A percentile compares a stretch with the other conserved stretches of the same genome.
Evolutionary conservation across 345 rosid species (phyloP).

Genomic region (Salix viminalis): DNA sequence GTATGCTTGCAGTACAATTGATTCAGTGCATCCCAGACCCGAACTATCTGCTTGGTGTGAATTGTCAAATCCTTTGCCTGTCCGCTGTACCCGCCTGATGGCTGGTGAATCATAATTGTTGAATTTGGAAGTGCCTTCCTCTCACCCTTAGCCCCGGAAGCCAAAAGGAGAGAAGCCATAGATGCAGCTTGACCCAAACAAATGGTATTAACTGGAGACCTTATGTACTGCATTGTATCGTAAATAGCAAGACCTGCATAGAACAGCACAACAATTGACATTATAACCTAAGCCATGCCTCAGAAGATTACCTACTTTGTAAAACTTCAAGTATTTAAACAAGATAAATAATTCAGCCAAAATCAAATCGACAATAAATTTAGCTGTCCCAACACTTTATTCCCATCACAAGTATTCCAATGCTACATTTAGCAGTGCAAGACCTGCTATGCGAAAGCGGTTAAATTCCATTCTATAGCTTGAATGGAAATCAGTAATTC

Average conservation of each 20-base stretch:
- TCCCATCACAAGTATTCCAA: neutral
- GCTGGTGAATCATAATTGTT: conserved; percentile 95
- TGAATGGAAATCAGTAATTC: neutral
- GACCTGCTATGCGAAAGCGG: neutral
- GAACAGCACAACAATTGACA: neutral
- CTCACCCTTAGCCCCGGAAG: conserved; percentile 90
- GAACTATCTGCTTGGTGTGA: conserved; percentile 90
- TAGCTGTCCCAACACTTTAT: neutral
- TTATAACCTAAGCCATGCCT: neutral
- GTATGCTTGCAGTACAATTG: conserved; percentile 72
- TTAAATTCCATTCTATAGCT: neutral
- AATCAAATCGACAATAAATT: neutral
- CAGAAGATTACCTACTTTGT: neutral
- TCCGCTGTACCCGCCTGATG: conserved; percentile 96
- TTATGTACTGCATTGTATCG: conserved; percentile 93
- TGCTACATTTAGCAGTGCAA: neutral
- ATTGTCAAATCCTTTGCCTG: conserved; percentile 94
- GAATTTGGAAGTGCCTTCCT: conserved; percentile 90
- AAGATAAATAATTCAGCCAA: neutral
- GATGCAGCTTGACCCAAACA: conserved; percentile 99
- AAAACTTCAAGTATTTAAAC: neutral
- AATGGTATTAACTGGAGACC: conserved; percentile 81
- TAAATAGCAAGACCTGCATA: conserved; percentile 86
- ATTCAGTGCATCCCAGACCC: conserved; percentile 85
- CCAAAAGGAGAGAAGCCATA: conserved; percentile 94